Base-by-base conservation (phyloP, 2,329 filamentous ascomycete genomes). In the Aspergillus transmontanensis region DNA sequence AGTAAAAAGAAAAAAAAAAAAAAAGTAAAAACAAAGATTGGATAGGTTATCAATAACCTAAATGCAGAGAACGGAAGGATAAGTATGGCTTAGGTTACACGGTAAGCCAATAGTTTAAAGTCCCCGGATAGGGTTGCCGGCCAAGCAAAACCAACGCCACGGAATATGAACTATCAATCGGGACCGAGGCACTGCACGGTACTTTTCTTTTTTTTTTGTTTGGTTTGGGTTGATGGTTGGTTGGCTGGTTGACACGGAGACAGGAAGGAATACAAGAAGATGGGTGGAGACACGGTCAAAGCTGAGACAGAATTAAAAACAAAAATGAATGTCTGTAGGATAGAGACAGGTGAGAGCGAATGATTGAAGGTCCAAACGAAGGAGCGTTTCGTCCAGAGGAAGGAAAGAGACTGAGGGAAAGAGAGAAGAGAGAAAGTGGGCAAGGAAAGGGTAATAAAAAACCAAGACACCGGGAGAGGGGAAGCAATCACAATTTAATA, bases 81-180 rank as follows among this genome's bases (percentile, higher is more conserved):
- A 32, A 23, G 48, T 51, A 48, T 51, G 48, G 48, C 48, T 51
- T 32, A 6, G 59, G 59, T 43, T 61, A 54, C 43, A 61, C 59
- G 53, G 53, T 11, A 57, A 51, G 36, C 26, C 59, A 57, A 48
- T 41, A 61, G 59, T 60, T 58, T 26, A 48, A 57, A 34, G 41
- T 46, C 53, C 28, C 32, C 30, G 41, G 21, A 55, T 50, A 46
- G 59, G 23, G 30, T 61, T 61, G 59, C 53, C 39, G 43, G 46
- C 53, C 55, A 57, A 61, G 59, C 53, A 61, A 36, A 56, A 57
- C 53, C 14, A 28, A 50, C 9, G 7, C 28, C 14, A 16, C 21
- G 21, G 21, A 23, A 48, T 48, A 14, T 21, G 48, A 32, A 30
- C 26, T 51, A 51, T 51, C 48, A 51, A 51, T 32, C 28, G 48